These are phyloP conservation scores for Colletotrichum cuscutae DNA, from an alignment of 2,329 filamentous ascomycete genomes.

Conservation along the genomic window DNA sequence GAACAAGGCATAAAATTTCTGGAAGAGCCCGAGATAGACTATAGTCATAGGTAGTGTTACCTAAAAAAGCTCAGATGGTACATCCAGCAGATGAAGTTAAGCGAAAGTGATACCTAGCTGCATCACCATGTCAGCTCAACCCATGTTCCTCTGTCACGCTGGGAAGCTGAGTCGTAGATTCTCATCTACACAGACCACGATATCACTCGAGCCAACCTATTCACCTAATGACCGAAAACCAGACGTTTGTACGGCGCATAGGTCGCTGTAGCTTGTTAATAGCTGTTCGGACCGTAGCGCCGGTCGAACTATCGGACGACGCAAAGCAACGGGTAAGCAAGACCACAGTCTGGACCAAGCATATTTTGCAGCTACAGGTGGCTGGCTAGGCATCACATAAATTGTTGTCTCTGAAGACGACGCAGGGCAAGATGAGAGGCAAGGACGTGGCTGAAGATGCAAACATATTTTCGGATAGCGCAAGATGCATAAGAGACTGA, in stretches of 20 bases:
- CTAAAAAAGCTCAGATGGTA: background rate
- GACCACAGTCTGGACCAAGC: background rate
- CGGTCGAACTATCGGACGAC: constrained; percentile 8
- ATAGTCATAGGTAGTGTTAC: background rate
- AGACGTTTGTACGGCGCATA: background rate
- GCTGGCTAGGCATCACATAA: background rate
- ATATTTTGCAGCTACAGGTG: background rate
- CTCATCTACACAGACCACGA: background rate
- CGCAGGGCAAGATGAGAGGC: background rate
- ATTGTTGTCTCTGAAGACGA: background rate
- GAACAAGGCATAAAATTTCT: background rate
- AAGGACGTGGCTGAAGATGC: background rate
- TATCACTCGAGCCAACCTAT: background rate
- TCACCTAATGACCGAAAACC: constrained; percentile 7
- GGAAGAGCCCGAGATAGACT: background rate
- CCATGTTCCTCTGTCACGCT: background rate
- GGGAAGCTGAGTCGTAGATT: background rate
- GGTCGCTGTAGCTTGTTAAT: too few relatives aligned
- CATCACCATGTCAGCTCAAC: background rate
- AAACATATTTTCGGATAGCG: background rate
- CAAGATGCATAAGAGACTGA: background rate
- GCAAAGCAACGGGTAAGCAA: background rate
- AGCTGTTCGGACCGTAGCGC: background rate
- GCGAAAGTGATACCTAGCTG: background rate
- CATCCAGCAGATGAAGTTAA: background rate